Percentiles rank a stretch among this genome's conserved stretches.
phyloP scores from a whole-genome alignment of 805 yeast species.

The Wickerhamomyces chambardii region DNA sequence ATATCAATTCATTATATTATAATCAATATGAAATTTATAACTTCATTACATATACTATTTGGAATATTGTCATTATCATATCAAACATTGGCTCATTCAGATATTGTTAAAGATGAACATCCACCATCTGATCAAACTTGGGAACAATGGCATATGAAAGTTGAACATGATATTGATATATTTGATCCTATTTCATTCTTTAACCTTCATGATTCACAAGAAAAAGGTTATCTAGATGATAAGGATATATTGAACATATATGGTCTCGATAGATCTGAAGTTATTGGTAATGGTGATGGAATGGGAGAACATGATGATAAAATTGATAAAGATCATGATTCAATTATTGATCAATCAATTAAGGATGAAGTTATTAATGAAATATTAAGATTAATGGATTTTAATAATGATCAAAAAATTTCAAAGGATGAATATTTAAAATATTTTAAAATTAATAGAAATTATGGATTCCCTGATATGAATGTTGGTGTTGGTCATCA shows the following conservation, averaged over 20 bases:
- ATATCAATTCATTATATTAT: no score
- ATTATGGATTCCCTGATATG: slow-evolving; percentile 80
- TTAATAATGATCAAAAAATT: slow-evolving; percentile 55
- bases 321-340: slow-evolving; percentile 45
- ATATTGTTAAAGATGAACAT: no score
- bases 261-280: slow-evolving; percentile 64
- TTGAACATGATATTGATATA: slow-evolving; percentile 72
- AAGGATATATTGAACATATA: slow-evolving; percentile 71
- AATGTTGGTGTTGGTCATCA: slow-evolving; percentile 94
- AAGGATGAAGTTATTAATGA: slow-evolving; percentile 42
- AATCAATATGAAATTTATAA: no score
- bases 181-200: slow-evolving; percentile 75
- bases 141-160: slow-evolving; percentile 88
- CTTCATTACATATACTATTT: no score
- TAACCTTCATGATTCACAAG: slow-evolving; percentile 64
- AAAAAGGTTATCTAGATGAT: slow-evolving; percentile 44
- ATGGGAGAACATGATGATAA: slow-evolving; percentile 71
- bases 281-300: slow-evolving; percentile 87
- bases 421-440: slow-evolving; percentile 60
- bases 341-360: slow-evolving; percentile 44
- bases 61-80: no score
- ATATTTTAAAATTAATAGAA: no score
- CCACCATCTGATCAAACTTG: slow-evolving; percentile 53
- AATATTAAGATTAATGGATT: slow-evolving; percentile 55
- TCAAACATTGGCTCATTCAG: no score